These are phyloP conservation scores for Pseudogymnoascus sp. DNA, from an alignment of 2,329 filamentous ascomycete genomes.

Conservation along the genomic window DNA sequence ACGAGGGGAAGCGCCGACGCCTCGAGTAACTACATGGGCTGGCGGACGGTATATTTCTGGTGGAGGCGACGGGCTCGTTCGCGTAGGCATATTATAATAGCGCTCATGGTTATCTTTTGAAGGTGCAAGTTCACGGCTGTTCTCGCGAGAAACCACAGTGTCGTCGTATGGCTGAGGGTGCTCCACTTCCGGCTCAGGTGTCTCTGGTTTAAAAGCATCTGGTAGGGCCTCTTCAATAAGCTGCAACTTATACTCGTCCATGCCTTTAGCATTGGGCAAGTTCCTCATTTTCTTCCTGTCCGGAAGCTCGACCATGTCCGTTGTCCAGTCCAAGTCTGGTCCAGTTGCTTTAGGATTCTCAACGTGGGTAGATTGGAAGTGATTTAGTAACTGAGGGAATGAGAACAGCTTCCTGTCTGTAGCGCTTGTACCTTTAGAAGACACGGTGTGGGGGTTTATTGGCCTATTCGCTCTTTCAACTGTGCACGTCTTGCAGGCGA, in stretches of 20 bases:
- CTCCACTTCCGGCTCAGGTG: neutral
- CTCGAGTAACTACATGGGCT: neutral
- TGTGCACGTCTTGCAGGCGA: conserved; percentile 49
- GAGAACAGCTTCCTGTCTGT: conserved; percentile 39
- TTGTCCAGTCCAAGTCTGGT: conserved; percentile 44
- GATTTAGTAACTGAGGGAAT: conserved; percentile 52
- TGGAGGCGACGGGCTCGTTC: neutral
- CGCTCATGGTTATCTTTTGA: conserved; percentile 27
- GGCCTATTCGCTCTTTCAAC: conserved; percentile 32
- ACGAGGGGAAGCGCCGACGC: neutral
- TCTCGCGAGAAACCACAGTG: neutral
- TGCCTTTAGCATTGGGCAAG: conserved; percentile 44
- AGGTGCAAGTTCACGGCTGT: conserved; percentile 19
- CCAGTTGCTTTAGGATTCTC: conserved; percentile 24
- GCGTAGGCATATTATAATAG: conserved; percentile 21
- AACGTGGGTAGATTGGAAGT: conserved; percentile 41
- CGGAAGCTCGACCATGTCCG: conserved; percentile 54
- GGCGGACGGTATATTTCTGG: neutral
- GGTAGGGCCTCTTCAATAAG: conserved; percentile 46
- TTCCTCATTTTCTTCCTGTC: conserved; percentile 40
- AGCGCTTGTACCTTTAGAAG: conserved; percentile 17
- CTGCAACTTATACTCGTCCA: conserved; percentile 47
- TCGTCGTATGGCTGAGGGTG: neutral
- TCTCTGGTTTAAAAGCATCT: conserved; percentile 28
- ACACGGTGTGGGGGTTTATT: conserved; percentile 27